These are phyloP conservation scores for Bipolaris bicolor DNA, from an alignment of 2,329 filamentous ascomycete genomes.

Conservation along the genomic window DNA sequence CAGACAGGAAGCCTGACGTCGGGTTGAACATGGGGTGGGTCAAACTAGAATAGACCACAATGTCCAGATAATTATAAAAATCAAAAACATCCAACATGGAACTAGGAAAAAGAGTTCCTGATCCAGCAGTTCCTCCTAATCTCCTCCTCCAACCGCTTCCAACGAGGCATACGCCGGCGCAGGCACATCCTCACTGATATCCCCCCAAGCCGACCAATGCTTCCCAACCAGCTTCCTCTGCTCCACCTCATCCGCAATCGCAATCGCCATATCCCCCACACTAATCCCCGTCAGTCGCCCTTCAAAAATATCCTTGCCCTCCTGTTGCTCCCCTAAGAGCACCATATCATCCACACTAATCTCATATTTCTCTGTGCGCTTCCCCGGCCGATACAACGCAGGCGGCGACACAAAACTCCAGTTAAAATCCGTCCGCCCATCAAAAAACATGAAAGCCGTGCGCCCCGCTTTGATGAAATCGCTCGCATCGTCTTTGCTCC, in stretches of 20 bases:
- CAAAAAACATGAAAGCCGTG: slow-evolving; percentile 48
- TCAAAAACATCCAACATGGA: too few relatives aligned
- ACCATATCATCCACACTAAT: slow-evolving; percentile 43
- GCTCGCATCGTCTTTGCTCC: slow-evolving; percentile 30
- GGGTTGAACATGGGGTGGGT: too few relatives aligned
- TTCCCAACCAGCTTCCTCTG: slow-evolving; percentile 33
- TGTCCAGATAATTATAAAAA: not conserved
- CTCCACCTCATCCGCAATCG: slow-evolving; percentile 46
- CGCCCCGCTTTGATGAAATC: slow-evolving; percentile 45
- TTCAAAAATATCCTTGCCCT: slow-evolving; percentile 35
- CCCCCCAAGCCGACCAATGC: slow-evolving; percentile 43
- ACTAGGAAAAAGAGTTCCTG: too few relatives aligned
- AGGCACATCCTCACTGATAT: slow-evolving; percentile 39
- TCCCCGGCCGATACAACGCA: slow-evolving; percentile 44
- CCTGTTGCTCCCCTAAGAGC: slow-evolving; percentile 31
- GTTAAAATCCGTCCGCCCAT: slow-evolving; percentile 40
- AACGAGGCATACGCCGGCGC: slow-evolving; percentile 34
- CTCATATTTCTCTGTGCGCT: slow-evolving; percentile 41
- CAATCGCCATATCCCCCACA: slow-evolving; percentile 44
- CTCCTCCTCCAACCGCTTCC: slow-evolving; percentile 28
- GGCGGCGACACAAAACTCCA: slow-evolving; percentile 46
- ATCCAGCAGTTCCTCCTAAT: not conserved
- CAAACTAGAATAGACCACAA: not conserved
- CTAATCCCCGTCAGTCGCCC: slow-evolving; percentile 42
- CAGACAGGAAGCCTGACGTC: too few relatives aligned